Evolutionary conservation across 805 yeast species (phyloP).

Genomic region (Kuraishia ogatae): DNA sequence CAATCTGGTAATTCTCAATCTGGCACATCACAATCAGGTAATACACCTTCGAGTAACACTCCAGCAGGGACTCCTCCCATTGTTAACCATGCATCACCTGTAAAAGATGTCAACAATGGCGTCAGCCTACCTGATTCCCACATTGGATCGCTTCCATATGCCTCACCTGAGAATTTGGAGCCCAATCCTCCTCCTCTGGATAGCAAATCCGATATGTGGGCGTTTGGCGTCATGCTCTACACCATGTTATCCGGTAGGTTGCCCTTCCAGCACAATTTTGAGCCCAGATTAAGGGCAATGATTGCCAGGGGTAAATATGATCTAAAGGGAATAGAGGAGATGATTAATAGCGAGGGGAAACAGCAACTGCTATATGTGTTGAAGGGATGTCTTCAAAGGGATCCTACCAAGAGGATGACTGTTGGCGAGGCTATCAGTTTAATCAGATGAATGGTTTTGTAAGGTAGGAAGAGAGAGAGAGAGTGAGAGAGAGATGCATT

Average conservation of each 20-base stretch:
- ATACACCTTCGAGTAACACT: no score
- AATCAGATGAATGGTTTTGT: neutral
- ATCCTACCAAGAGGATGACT: neutral
- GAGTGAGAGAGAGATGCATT: no score
- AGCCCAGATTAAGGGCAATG: conserved; percentile 67
- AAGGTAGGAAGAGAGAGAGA: no score
- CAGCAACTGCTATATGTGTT: neutral
- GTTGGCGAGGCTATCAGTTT: neutral
- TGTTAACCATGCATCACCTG: neutral
- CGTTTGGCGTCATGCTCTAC: conserved; percentile 71
- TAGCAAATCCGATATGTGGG: conserved; percentile 82
- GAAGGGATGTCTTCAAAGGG: conserved; percentile 1
- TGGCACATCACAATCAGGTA: neutral
- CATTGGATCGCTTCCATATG: conserved; percentile 88
- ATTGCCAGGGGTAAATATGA: conserved; percentile 63
- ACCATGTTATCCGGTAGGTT: conserved; percentile 66
- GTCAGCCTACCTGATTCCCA: conserved; percentile 45
- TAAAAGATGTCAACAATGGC: neutral
- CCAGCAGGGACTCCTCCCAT: neutral
- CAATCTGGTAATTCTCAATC: neutral
- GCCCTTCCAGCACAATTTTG: conserved; percentile 81
- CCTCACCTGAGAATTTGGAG: conserved; percentile 75
- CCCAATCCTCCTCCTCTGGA: conserved; percentile 52
- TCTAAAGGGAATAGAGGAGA: conserved; percentile 27
- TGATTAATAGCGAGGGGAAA: neutral